Conservation (phyloP, 1,139 yeast genomes). For the Pichia terricola region DNA sequence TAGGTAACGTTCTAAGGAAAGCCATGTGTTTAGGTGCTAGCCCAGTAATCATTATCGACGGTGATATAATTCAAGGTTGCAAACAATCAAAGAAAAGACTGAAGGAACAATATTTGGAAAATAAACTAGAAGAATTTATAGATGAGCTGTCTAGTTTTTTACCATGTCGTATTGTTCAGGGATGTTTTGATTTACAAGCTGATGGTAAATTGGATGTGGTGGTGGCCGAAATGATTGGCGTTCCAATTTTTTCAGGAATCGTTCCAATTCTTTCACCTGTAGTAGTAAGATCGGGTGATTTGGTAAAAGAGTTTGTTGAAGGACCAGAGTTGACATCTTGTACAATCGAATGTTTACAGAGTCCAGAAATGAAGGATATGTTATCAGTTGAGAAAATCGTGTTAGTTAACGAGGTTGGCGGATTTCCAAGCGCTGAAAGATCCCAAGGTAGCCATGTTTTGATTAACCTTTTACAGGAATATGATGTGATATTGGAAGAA, state of each 20-base stretch:
- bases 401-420: slow-evolving; percentile 73
- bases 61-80: slow-evolving; percentile 6
- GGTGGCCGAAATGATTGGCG: slow-evolving; percentile 27
- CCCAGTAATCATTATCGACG: slow-evolving; percentile 30
- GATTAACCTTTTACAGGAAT: slow-evolving; percentile 79
- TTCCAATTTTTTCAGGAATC: slow-evolving; percentile 31
- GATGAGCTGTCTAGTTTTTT: slow-evolving; percentile 12
- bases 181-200: slow-evolving; percentile 25
- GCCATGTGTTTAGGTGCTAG: slow-evolving; percentile 31
- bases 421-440: slow-evolving; percentile 81
- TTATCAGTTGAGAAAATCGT: slow-evolving; percentile 70
- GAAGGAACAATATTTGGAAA: slow-evolving; percentile 5
- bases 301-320: slow-evolving; percentile 29
- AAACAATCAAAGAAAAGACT: slow-evolving; percentile 3
- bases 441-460: slow-evolving; percentile 79
- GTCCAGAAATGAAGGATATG: slow-evolving; percentile 20
- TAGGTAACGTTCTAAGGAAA: slow-evolving; percentile 29
- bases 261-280: slow-evolving; percentile 59
- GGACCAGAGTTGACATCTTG: slow-evolving; percentile 30
- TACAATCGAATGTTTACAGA: slow-evolving; percentile 25
- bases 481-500: slow-evolving; percentile 54
- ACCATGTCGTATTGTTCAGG: slow-evolving; percentile 26
- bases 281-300: slow-evolving; percentile 33
- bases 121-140: slow-evolving; percentile 10
- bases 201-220: slow-evolving; percentile 15